Conservation (phyloP, 495 filamentous ascomycete species). For the Tuber aestivum region DNA sequence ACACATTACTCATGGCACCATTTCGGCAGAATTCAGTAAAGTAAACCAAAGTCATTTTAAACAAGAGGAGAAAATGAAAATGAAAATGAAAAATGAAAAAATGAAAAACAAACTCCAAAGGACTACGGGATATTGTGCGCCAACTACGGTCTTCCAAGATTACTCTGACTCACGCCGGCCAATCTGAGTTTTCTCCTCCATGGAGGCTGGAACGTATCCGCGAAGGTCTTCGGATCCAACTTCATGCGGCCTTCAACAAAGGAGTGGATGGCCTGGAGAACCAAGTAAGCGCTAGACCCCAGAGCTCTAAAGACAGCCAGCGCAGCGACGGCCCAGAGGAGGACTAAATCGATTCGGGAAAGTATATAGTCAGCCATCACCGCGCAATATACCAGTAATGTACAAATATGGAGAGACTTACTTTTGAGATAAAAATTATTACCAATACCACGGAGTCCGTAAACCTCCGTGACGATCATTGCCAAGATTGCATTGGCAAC, state of each 20-base stretch:
- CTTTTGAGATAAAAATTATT: conserved; percentile 82
- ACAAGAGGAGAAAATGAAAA: not conserved
- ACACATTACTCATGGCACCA: not conserved
- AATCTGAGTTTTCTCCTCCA: conserved; percentile 37
- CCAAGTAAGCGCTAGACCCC: conserved; percentile 71
- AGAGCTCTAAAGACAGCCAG: conserved; percentile 78
- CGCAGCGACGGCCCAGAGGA: conserved; percentile 85
- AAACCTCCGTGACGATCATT: conserved; percentile 89
- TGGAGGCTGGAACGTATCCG: conserved; percentile 43
- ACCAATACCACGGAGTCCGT: conserved; percentile 60
- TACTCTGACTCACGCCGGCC: conserved; percentile 37
- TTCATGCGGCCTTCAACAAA: conserved; percentile 79
- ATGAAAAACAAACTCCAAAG: not conserved
- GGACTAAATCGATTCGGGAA: conserved; percentile 46
- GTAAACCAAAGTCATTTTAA: not conserved
- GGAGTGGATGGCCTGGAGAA: conserved; percentile 75
- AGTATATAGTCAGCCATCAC: not conserved
- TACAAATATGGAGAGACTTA: conserved; percentile 13
- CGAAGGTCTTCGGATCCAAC: conserved; percentile 47
- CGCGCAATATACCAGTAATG: not conserved
- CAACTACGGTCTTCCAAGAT: conserved; percentile 40
- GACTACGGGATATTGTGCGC: not conserved
- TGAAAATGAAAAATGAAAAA: too few species aligned
- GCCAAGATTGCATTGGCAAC: conserved; percentile 81
- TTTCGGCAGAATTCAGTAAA: not conserved